These are phyloP conservation scores for Mallotus japonicus DNA, from an alignment of 441 rosid genomes.

Conservation along the genomic window DNA sequence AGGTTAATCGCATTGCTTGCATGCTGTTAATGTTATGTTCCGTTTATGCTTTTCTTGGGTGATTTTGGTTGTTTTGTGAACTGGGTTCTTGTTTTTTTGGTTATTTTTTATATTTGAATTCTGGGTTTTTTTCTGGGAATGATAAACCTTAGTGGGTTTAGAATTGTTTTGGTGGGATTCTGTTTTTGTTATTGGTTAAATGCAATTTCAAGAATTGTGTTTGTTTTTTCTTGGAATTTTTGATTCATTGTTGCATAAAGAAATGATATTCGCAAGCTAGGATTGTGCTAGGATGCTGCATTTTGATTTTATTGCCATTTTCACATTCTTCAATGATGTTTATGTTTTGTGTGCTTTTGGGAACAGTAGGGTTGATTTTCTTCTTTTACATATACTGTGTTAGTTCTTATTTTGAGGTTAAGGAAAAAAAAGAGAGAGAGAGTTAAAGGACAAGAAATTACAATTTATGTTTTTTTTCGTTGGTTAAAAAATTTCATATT, in stretches of 20 bases:
- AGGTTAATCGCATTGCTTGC: slow-evolving; percentile 28
- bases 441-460: no score
- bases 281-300: slow-evolving; percentile 3
- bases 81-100: background rate
- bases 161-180: background rate
- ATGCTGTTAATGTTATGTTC: slow-evolving; percentile 4
- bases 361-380: background rate
- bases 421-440: no score
- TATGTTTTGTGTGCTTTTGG: background rate
- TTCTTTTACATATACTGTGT: background rate
- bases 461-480: background rate
- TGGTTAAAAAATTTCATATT: background rate
- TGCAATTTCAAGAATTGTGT: slow-evolving; percentile 11
- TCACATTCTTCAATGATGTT: background rate
- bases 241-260: background rate
- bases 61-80: slow-evolving; percentile 12
- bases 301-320: slow-evolving; percentile 8
- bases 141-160: slow-evolving; percentile 15
- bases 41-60: background rate
- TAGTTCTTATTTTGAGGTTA: background rate
- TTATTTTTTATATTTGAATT: background rate
- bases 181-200: background rate
- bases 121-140: background rate
- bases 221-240: background rate
- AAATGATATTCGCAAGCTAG: slow-evolving; percentile 9